These are phyloP conservation scores for Syzygium aqueum DNA, from an alignment of 345 rosid species.

Conservation along the genomic window DNA sequence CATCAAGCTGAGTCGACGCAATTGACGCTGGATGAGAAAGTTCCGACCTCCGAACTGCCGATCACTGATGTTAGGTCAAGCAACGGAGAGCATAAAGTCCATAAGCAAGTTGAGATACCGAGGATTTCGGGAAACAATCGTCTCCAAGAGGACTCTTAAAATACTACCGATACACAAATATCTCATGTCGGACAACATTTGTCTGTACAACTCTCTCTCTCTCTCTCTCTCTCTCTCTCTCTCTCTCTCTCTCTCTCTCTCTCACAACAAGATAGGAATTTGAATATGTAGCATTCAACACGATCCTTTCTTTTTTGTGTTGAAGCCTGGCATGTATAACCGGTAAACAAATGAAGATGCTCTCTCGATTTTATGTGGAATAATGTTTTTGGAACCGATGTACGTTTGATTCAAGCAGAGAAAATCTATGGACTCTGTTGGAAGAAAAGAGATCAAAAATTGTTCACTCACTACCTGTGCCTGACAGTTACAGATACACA, in stretches of 20 bases:
- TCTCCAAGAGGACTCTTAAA: background rate
- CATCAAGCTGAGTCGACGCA: background rate
- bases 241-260: too few species aligned
- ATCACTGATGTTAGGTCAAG: background rate
- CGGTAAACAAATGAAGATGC: background rate
- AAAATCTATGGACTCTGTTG: background rate
- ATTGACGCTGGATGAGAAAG: slow-evolving; percentile 5
- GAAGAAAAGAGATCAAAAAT: background rate
- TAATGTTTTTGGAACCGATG: background rate
- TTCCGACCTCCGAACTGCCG: slow-evolving; percentile 41
- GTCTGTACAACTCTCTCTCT: background rate
- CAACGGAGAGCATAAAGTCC: background rate
- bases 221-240: too few species aligned
- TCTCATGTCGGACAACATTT: background rate
- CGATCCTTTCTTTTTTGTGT: background rate
- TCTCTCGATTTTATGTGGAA: background rate
- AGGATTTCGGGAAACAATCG: background rate
- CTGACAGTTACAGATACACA: background rate
- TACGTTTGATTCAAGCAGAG: background rate
- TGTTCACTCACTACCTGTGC: background rate
- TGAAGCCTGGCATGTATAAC: background rate
- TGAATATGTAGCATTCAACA: too few species aligned
- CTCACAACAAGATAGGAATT: too few species aligned
- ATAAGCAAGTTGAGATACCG: background rate
- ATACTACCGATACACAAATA: background rate